phyloP scores from a whole-genome alignment of 768 basidiomycete genomes.

The Glaciozyma martinii region DNA sequence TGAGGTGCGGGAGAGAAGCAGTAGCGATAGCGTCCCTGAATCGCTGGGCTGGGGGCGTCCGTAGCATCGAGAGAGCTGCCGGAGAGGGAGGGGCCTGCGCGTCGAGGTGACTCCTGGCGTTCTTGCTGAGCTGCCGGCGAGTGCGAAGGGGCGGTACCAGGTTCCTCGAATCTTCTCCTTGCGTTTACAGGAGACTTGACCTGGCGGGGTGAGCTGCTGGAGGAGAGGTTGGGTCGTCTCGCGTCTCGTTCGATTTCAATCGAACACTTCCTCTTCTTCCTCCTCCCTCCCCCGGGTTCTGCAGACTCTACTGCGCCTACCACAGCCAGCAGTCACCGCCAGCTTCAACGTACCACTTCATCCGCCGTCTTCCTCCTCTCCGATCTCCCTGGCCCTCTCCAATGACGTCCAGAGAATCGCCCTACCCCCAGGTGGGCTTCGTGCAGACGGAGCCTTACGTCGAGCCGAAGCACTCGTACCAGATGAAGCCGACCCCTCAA shows the following conservation, averaged over 20 bases:
- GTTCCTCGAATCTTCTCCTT: too few relatives aligned
- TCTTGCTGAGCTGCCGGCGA: too few relatives aligned
- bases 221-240: too few relatives aligned
- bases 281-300: neutral
- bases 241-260: too few relatives aligned
- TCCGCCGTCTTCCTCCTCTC: neutral
- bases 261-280: neutral
- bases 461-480: too few relatives aligned
- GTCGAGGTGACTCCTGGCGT: neutral
- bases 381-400: neutral
- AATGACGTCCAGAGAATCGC: constrained; percentile 3
- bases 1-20: constrained; percentile 4
- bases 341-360: neutral
- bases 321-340: neutral
- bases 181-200: too few relatives aligned
- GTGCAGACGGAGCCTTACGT: too few relatives aligned
- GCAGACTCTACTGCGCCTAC: neutral
- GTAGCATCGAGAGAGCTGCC: neutral
- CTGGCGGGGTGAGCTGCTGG: too few relatives aligned
- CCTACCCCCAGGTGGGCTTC: constrained; percentile 5
- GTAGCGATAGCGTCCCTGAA: neutral
- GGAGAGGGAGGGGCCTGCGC: neutral
- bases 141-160: neutral
- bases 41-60: constrained; percentile 1
- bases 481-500: neutral